Evolutionary conservation across 441 rosid species (phyloP).

Genomic region (Gossypium trilobum): DNA sequence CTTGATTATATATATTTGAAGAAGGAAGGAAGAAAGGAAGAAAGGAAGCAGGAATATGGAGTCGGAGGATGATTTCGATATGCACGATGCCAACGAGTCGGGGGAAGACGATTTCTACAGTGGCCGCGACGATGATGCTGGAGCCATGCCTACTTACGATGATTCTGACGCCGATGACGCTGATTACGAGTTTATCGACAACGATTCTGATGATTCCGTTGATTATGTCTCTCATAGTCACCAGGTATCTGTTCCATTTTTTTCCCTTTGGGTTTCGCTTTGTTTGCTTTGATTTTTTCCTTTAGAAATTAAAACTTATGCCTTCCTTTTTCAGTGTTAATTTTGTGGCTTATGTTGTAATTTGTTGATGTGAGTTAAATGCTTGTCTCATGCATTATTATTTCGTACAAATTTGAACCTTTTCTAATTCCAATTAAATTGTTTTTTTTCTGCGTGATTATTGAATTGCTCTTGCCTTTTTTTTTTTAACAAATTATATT

Average conservation of each 20-base stretch:
- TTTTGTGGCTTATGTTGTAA: background rate
- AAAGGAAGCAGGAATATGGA: conserved; percentile 24
- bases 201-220: conserved; percentile 67
- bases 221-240: conserved; percentile 53
- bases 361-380: background rate
- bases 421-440: background rate
- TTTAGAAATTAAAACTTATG: background rate
- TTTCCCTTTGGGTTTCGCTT: background rate
- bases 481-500: background rate
- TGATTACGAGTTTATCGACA: conserved; percentile 62
- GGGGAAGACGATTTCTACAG: conserved; percentile 74
- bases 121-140: conserved; percentile 50
- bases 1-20: background rate
- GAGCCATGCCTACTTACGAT: conserved; percentile 22
- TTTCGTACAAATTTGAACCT: background rate
- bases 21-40: background rate
- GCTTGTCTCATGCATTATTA: background rate
- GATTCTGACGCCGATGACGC: conserved; percentile 40
- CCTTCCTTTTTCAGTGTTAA: background rate
- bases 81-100: conserved; percentile 45
- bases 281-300: background rate
- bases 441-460: background rate
- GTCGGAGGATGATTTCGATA: conserved; percentile 49
- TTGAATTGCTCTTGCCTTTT: background rate
- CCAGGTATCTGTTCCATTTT: conserved; percentile 34